Evolutionary conservation across 139 green algal genomes (phyloP).

Genomic region (Tetraselmis chui): DNA sequence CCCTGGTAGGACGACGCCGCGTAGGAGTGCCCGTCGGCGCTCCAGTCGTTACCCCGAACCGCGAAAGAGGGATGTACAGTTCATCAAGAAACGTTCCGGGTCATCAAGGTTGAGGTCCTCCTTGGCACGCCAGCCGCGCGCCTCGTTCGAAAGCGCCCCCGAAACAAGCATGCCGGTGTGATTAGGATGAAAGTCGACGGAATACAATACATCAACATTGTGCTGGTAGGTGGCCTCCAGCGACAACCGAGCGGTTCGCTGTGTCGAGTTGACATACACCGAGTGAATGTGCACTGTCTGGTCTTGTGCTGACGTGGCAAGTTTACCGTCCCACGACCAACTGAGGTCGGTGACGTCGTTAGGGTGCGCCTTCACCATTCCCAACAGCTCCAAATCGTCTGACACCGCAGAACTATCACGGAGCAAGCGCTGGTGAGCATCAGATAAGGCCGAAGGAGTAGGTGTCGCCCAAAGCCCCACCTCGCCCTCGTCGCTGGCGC

Average conservation of each 20-base stretch:
- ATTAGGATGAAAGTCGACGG: not conserved
- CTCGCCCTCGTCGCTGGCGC: not conserved
- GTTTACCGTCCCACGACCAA: not conserved
- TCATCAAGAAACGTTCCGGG: not conserved
- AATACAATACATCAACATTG: not conserved
- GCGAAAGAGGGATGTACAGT: not conserved
- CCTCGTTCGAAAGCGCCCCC: not conserved
- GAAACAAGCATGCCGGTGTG: not conserved
- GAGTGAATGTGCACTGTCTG: not conserved
- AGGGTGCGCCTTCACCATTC: not conserved
- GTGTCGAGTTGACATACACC: not conserved
- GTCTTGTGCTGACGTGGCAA: not conserved
- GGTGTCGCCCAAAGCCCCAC: not conserved
- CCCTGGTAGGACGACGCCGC: not conserved
- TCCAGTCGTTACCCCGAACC: not conserved
- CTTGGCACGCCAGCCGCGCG: not conserved
- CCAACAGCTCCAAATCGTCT: not conserved
- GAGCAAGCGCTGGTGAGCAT: no score
- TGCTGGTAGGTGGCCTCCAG: not conserved
- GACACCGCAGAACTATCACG: no score
- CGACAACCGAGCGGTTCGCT: not conserved
- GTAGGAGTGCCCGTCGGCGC: not conserved
- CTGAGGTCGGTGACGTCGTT: not conserved
- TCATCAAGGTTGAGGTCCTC: not conserved
- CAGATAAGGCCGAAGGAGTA: not conserved